Conservation (phyloP, 306 rosid species). For the Begonia fuchsioides region DNA sequence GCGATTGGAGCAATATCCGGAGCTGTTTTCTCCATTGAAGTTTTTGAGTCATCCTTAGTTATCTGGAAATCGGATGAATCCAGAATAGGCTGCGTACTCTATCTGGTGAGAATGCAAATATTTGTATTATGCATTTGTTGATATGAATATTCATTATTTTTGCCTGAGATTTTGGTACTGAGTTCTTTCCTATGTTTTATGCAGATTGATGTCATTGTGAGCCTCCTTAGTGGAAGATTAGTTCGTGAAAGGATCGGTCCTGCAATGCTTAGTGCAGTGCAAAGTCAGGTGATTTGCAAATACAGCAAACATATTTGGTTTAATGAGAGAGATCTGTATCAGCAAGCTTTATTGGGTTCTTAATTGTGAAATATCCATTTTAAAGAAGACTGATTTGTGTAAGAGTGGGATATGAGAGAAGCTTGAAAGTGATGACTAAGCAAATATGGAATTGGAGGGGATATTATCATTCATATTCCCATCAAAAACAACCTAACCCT, state of each 20-base stretch:
- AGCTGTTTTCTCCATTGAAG: constrained; percentile 99
- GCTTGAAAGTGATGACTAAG: too few species aligned
- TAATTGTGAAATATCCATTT: too few species aligned
- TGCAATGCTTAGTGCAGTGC: constrained; percentile 97
- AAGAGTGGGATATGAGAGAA: too few species aligned
- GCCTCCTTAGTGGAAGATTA: constrained; percentile 87
- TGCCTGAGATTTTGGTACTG: too few species aligned
- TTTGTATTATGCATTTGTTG: too few species aligned
- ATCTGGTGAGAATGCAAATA: constrained; percentile 48
- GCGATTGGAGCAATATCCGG: constrained; percentile 99
- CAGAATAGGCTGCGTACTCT: constrained; percentile 88
- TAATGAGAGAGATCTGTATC: too few species aligned
- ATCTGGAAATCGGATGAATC: constrained; percentile 98
- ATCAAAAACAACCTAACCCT: too few species aligned
- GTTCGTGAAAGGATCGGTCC: constrained; percentile 98
- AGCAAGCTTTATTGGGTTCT: too few species aligned
- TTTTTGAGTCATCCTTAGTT: constrained; percentile 86
- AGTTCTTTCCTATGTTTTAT: neutral
- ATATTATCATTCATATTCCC: too few species aligned
- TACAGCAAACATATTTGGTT: neutral
- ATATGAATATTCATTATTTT: too few species aligned
- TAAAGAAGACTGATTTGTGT: too few species aligned
- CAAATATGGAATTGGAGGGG: too few species aligned
- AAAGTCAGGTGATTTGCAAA: constrained; percentile 75
- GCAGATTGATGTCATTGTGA: constrained; percentile 95